Conservation (phyloP, 306 rosid genomes). For the Trifolium subterraneum region DNA sequence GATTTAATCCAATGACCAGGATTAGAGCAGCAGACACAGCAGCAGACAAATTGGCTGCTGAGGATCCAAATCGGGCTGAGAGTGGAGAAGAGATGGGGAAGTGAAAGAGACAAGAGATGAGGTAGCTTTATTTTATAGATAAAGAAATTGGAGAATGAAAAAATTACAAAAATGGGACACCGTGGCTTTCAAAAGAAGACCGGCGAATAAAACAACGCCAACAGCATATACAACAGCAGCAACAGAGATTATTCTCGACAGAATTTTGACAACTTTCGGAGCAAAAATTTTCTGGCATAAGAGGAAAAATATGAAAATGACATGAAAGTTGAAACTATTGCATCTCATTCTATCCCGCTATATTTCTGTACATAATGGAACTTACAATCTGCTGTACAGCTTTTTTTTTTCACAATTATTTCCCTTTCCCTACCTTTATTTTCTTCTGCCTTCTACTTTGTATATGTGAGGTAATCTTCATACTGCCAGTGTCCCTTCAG, state of each 20-base stretch:
- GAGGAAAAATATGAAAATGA: slow-evolving; percentile 25
- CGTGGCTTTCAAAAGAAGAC: background rate
- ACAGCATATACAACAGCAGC: slow-evolving; percentile 18
- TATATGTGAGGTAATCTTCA: slow-evolving; percentile 38
- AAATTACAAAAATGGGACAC: background rate
- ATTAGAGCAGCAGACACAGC: too few species aligned
- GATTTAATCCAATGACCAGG: too few species aligned
- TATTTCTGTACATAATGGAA: slow-evolving; percentile 64
- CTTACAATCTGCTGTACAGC: slow-evolving; percentile 53
- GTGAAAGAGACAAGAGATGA: background rate
- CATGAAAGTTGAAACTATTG: slow-evolving; percentile 16
- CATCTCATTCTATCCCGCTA: slow-evolving; percentile 36
- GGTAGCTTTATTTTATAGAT: background rate
- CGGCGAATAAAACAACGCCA: slow-evolving; percentile 26
- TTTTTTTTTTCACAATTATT: slow-evolving; percentile 10
- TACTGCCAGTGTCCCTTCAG: slow-evolving; percentile 85
- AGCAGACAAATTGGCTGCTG: too few species aligned
- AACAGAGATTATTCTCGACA: background rate
- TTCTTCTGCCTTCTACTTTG: slow-evolving; percentile 42
- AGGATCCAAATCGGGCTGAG: too few species aligned
- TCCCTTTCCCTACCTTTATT: slow-evolving; percentile 35
- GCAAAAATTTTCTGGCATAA: slow-evolving; percentile 43
- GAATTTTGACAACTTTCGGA: slow-evolving; percentile 18
- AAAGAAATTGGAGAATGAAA: background rate
- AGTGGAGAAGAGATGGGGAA: background rate